Conservation (phyloP, 1,139 yeast genomes). For the Spencermartinsiella ligniputridi region DNA sequence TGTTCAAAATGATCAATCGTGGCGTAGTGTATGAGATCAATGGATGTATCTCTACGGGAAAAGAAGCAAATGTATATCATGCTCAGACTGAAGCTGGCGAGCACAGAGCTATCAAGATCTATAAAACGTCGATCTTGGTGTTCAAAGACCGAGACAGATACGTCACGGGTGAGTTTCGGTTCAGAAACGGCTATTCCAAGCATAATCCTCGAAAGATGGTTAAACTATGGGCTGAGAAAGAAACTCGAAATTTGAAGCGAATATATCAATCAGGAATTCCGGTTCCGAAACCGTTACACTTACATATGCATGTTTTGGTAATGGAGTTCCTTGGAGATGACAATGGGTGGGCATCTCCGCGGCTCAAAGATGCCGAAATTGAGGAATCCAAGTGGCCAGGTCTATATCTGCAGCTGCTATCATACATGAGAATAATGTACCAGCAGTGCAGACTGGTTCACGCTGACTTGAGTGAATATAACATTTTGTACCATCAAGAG, state of each 20-base stretch:
- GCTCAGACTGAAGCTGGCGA: conserved; percentile 65
- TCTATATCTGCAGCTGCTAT: conserved; percentile 72
- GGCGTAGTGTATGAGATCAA: conserved; percentile 82
- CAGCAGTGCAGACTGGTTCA: conserved; percentile 88
- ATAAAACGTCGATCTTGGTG: conserved; percentile 91
- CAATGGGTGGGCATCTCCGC: conserved; percentile 78
- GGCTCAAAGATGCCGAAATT: conserved; percentile 64
- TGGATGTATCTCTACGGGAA: conserved; percentile 95
- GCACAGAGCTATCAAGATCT: conserved; percentile 78
- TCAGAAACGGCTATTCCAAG: conserved; percentile 76
- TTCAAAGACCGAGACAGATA: conserved; percentile 95
- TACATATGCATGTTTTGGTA: conserved; percentile 84
- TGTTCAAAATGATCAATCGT: conserved; percentile 74
- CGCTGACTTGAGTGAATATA: conserved; percentile 96
- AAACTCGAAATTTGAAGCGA: conserved; percentile 85
- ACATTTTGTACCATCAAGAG: conserved; percentile 74
- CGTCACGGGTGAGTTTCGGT: conserved; percentile 93
- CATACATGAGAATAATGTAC: conserved; percentile 81
- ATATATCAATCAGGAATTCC: conserved; percentile 75
- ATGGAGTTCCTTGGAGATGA: conserved; percentile 85
- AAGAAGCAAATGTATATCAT: conserved; percentile 97
- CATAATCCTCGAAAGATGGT: conserved; percentile 98
- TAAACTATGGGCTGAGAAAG: conserved; percentile 97
- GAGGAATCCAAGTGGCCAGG: conserved; percentile 53
- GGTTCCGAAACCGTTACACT: conserved; percentile 85